Evolutionary conservation across 257 asterid species (phyloP).

Genomic region (Haberlea rhodopensis): DNA sequence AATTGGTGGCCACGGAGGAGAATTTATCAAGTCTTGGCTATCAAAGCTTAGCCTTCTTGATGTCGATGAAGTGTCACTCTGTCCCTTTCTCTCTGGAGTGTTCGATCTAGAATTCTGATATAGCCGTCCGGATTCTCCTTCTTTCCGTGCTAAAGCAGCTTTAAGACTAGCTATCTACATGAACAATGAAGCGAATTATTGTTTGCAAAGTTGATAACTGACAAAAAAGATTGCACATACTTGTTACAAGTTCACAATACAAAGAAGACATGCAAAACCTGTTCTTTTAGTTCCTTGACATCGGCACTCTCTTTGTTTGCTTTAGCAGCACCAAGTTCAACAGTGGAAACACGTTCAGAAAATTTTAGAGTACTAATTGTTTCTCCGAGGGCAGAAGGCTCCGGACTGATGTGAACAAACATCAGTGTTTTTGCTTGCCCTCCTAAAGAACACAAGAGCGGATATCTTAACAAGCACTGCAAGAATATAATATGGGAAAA

Average conservation of each 20-base stretch:
- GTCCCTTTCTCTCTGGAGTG: slow-evolving; percentile 50
- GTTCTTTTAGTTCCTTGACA: slow-evolving; percentile 75
- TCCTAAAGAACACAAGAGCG: slow-evolving; percentile 39
- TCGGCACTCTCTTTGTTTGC: slow-evolving; percentile 68
- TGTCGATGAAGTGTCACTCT: too few relatives aligned
- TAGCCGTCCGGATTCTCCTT: slow-evolving; percentile 41
- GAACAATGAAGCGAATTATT: neutral
- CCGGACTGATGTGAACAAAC: slow-evolving; percentile 89
- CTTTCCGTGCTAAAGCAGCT: slow-evolving; percentile 68
- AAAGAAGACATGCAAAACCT: slow-evolving; percentile 39
- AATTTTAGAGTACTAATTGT: slow-evolving; percentile 82
- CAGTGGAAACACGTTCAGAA: slow-evolving; percentile 85
- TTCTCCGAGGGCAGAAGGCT: slow-evolving; percentile 68
- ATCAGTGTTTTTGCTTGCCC: slow-evolving; percentile 83
- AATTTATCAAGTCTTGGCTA: too few relatives aligned
- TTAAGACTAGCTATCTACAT: slow-evolving; percentile 64
- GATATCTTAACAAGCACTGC: slow-evolving; percentile 10
- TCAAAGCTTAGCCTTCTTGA: too few relatives aligned
- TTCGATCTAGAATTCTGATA: slow-evolving; percentile 31
- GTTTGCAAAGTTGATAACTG: too few relatives aligned
- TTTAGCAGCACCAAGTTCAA: slow-evolving; percentile 79
- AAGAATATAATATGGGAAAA: neutral
- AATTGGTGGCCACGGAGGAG: slow-evolving; percentile 41
- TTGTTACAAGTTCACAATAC: too few relatives aligned
- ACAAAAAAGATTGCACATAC: too few relatives aligned